A percentile compares a stretch with the other conserved stretches of the same genome.
phyloP scores from a whole-genome alignment of 2,329 filamentous ascomycete genomes.

The Hypoxylon sp. region DNA sequence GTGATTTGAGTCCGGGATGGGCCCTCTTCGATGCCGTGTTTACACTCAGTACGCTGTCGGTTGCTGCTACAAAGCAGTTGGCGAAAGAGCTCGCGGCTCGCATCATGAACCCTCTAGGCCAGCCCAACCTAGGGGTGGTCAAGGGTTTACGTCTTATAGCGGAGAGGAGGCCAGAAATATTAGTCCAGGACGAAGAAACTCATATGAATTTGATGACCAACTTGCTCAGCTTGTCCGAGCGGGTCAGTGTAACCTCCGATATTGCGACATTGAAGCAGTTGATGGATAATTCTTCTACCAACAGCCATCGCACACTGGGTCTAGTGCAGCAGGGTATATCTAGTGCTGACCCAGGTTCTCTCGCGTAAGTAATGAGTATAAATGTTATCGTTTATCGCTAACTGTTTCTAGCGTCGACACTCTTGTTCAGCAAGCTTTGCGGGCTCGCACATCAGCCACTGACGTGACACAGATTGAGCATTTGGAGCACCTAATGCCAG shows the following conservation, averaged over 20 bases:
- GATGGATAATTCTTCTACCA: slow-evolving; percentile 59
- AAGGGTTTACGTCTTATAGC: slow-evolving; percentile 62
- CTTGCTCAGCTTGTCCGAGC: slow-evolving; percentile 66
- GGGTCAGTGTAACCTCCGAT: slow-evolving; percentile 55
- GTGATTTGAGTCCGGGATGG: slow-evolving; percentile 52
- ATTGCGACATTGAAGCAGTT: slow-evolving; percentile 58
- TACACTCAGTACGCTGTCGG: slow-evolving; percentile 55
- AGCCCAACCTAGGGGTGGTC: slow-evolving; percentile 51
- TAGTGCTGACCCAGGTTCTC: slow-evolving; percentile 59
- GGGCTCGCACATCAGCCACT: slow-evolving; percentile 53
- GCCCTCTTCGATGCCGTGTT: slow-evolving; percentile 63
- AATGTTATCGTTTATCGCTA: slow-evolving; percentile 28
- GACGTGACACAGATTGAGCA: slow-evolving; percentile 44
- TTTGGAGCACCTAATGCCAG: slow-evolving; percentile 67
- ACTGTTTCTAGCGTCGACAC: slow-evolving; percentile 60
- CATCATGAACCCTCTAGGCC: slow-evolving; percentile 39
- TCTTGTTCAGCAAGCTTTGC: slow-evolving; percentile 61
- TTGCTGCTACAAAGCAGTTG: slow-evolving; percentile 52
- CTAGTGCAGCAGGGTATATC: slow-evolving; percentile 69
- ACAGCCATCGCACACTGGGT: slow-evolving; percentile 59
- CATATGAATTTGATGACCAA: slow-evolving; percentile 65
- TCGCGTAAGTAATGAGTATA: slow-evolving; percentile 58
- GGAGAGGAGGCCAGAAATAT: slow-evolving; percentile 57
- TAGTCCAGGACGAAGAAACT: slow-evolving; percentile 58
- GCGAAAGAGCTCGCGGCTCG: slow-evolving; percentile 49